Conservation (phyloP, 2,329 filamentous ascomycete species). For the Plenodomus biglobosus region DNA sequence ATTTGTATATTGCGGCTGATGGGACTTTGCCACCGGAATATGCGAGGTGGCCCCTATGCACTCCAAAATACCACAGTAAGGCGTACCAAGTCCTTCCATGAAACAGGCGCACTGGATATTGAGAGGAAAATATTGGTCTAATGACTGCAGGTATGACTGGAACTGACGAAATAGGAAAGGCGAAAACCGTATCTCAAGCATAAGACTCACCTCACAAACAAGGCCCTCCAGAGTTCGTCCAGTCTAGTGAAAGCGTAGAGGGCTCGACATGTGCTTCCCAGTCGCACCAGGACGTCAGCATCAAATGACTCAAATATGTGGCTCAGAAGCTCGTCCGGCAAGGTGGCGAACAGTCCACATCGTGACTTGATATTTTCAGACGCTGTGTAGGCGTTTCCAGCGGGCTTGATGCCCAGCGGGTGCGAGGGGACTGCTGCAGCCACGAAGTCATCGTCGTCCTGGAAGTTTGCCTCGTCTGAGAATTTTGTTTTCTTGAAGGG, state of each 20-base stretch:
- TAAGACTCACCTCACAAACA: constrained; percentile 78
- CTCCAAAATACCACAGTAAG: neutral
- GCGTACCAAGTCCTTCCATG: neutral
- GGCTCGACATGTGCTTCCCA: constrained; percentile 81
- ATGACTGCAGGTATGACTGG: constrained; percentile 4
- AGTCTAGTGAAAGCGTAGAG: constrained; percentile 80
- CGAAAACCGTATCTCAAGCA: constrained; percentile 3
- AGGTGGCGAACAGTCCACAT: constrained; percentile 64
- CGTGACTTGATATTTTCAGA: constrained; percentile 66
- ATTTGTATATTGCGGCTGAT: too few species aligned
- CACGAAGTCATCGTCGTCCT: constrained; percentile 41
- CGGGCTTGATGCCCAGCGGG: constrained; percentile 80
- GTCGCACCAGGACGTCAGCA: constrained; percentile 58
- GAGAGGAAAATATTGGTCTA: neutral
- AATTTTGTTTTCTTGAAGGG: constrained; percentile 41
- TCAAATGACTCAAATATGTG: constrained; percentile 76
- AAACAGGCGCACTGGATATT: neutral
- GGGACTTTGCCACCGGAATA: too few species aligned
- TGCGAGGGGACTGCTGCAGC: constrained; percentile 70
- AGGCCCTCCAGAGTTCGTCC: constrained; percentile 85
- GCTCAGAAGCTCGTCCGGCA: constrained; percentile 81
- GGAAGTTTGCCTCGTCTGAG: constrained; percentile 21
- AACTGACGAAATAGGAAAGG: constrained; percentile 5
- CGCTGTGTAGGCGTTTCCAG: constrained; percentile 76
- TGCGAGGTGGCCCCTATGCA: too few species aligned